Evolutionary conservation across 2,329 filamentous ascomycete genomes (phyloP).

Genomic region (Ophiostoma australiae): DNA sequence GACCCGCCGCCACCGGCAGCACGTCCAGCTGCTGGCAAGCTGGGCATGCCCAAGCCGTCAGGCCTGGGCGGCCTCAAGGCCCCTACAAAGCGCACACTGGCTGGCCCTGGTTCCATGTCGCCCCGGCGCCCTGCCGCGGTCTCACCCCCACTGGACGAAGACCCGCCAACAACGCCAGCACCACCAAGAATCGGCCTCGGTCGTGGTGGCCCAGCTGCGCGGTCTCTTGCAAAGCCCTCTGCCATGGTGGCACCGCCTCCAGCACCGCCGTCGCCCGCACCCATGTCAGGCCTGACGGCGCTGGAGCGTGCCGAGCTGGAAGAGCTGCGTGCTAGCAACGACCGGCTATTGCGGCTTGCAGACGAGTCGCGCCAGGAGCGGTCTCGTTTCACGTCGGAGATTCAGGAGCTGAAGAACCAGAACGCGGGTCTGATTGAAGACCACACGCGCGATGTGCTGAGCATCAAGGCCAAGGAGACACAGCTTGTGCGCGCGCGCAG

Average conservation of each 20-base stretch:
- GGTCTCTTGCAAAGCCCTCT: slow-evolving; percentile 74
- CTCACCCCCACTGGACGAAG: slow-evolving; percentile 52
- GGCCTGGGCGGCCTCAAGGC: slow-evolving; percentile 56
- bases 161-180: slow-evolving; percentile 48
- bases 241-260: slow-evolving; percentile 51
- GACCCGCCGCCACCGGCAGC: slow-evolving; percentile 44
- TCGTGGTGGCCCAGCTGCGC: slow-evolving; percentile 77
- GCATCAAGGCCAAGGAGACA: slow-evolving; percentile 97
- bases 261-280: slow-evolving; percentile 52
- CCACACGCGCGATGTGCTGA: slow-evolving; percentile 88
- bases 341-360: slow-evolving; percentile 66
- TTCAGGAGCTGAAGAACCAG: slow-evolving; percentile 92
- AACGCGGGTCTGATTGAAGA: slow-evolving; percentile 97
- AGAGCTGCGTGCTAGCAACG: slow-evolving; percentile 78
- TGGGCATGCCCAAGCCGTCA: slow-evolving; percentile 51
- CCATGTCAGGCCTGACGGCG: slow-evolving; percentile 62
- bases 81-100: slow-evolving; percentile 52
- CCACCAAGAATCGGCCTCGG: slow-evolving; percentile 58
- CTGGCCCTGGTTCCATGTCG: slow-evolving; percentile 46
- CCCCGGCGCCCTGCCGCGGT: slow-evolving; percentile 48
- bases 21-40: slow-evolving; percentile 46
- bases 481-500: slow-evolving; percentile 87
- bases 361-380: slow-evolving; percentile 81
- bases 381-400: slow-evolving; percentile 74
- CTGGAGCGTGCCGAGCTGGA: slow-evolving; percentile 91